Evolutionary conservation across 2,329 filamentous ascomycete species (phyloP), one percentile per base, ranked within the genome.

Genomic region (Aureobasidium sp.): DNA sequence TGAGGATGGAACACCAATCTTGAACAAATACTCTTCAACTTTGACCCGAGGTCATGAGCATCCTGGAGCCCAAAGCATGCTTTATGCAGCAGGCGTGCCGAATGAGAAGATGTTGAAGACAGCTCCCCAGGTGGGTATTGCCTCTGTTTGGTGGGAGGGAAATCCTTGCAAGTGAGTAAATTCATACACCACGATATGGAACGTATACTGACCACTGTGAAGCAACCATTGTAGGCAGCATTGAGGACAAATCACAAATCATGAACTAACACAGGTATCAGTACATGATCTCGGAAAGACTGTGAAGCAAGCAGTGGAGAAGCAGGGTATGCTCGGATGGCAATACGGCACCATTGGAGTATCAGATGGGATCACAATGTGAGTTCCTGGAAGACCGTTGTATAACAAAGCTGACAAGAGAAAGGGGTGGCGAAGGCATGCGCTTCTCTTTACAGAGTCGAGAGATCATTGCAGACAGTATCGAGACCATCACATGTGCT

Each of bases 401-500:
- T 11, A 5, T 7, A 21, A 23, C 2, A 27, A 27, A 33, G 33
- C 55, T 58, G 3, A 58, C 11, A 6, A 7, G 9, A 10, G 21
- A 5, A 3, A 96, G 96, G 92, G 92, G 92, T 57, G 87, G 88
- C 65, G 90, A 95, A 77, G 91, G 92, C 64, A 96, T 96, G 93
- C 82, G 93, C 57, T 96, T 92, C 38, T 94, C 89, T 60, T 81
- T 96, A 57, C 94, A 97, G 78, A 95, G 90, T 67, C 83, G 94
- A 73, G 94, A 99, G 75, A 84, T 99, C 69, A 99, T 99, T 69
- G 94, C 94, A 69, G 94, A 99, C 77, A 95, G 89, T 64, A 95
- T 99, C 69, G 94, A 99, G 81, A 97, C 94, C 4, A 93, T 99
- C 68, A 99, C 96, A 91, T 88, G 91, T 67, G 94, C 90, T 17